phyloP scores from a whole-genome alignment of 2,329 filamentous ascomycete species.

The Stagonosporopsis tanaceti region DNA sequence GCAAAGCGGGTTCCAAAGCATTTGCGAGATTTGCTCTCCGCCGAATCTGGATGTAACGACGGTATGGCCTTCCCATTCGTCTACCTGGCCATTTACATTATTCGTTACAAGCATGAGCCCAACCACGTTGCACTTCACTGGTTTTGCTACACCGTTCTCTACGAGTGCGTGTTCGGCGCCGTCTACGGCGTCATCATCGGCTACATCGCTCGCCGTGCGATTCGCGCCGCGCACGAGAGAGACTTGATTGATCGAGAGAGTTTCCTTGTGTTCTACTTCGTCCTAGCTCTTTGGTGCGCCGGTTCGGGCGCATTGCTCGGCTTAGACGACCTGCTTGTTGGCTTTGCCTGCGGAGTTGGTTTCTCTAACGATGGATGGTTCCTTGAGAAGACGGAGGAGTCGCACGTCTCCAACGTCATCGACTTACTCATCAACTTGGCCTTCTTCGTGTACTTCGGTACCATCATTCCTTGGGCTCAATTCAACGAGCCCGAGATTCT shows the following conservation, averaged over 20 bases:
- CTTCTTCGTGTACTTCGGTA: constrained; percentile 97
- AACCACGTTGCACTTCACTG: constrained; percentile 80
- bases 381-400: constrained; percentile 95
- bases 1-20: constrained; percentile 97
- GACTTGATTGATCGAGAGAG: constrained; percentile 95
- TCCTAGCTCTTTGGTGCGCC: constrained; percentile 92
- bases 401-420: constrained; percentile 98
- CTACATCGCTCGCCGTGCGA: constrained; percentile 88
- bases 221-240: constrained; percentile 83
- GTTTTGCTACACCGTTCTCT: constrained; percentile 88
- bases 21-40: constrained; percentile 91
- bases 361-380: constrained; percentile 99
- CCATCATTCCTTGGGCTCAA: constrained; percentile 94
- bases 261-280: constrained; percentile 98
- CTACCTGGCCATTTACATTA: constrained; percentile 89
- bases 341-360: constrained; percentile 94
- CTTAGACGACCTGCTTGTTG: constrained; percentile 91
- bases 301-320: constrained; percentile 91
- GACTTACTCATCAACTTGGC: constrained; percentile 95
- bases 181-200: constrained; percentile 87
- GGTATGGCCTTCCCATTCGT: constrained; percentile 99
- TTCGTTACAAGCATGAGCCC: constrained; percentile 77
- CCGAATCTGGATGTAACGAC: constrained; percentile 98
- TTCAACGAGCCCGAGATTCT: constrained; percentile 76
- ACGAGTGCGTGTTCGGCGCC: constrained; percentile 94